A percentile compares a stretch with the other conserved stretches of the same genome.
Evolutionary conservation across 2,329 filamentous ascomycete species (phyloP).

Genomic region (Dothistroma pini): DNA sequence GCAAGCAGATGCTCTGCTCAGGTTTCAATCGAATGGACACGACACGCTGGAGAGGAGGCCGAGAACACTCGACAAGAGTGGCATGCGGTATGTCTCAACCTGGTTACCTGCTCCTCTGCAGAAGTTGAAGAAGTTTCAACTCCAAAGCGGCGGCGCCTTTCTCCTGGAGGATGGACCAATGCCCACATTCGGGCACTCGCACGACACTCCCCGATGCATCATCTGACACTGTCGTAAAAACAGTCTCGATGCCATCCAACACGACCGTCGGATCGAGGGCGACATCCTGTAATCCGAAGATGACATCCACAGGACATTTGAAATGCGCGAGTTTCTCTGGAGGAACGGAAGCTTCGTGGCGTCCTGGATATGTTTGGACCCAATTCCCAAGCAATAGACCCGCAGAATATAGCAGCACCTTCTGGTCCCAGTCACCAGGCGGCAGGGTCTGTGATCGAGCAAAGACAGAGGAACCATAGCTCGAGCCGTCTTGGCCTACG

Average conservation of each 20-base stretch:
- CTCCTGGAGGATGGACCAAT: slow-evolving; percentile 53
- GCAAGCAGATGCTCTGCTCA: not conserved
- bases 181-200: slow-evolving; percentile 48
- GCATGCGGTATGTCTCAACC: not conserved
- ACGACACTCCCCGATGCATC: slow-evolving; percentile 39
- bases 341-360: slow-evolving; percentile 32
- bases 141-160: slow-evolving; percentile 18
- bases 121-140: not conserved
- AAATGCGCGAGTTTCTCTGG: slow-evolving; percentile 31
- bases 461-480: slow-evolving; percentile 43
- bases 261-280: slow-evolving; percentile 50
- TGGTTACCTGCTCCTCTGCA: not conserved
- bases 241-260: slow-evolving; percentile 52
- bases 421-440: slow-evolving; percentile 48
- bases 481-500: slow-evolving; percentile 27
- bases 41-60: not conserved
- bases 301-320: slow-evolving; percentile 50
- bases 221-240: slow-evolving; percentile 34
- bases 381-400: slow-evolving; percentile 45
- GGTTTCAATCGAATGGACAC: not conserved
- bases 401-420: slow-evolving; percentile 54
- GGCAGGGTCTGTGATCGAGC: slow-evolving; percentile 35
- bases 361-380: slow-evolving; percentile 45
- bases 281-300: slow-evolving; percentile 53
- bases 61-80: not conserved